Base-by-base conservation (phyloP, 2,329 filamentous ascomycete genomes). In the Cyphellophora europaea region DNA sequence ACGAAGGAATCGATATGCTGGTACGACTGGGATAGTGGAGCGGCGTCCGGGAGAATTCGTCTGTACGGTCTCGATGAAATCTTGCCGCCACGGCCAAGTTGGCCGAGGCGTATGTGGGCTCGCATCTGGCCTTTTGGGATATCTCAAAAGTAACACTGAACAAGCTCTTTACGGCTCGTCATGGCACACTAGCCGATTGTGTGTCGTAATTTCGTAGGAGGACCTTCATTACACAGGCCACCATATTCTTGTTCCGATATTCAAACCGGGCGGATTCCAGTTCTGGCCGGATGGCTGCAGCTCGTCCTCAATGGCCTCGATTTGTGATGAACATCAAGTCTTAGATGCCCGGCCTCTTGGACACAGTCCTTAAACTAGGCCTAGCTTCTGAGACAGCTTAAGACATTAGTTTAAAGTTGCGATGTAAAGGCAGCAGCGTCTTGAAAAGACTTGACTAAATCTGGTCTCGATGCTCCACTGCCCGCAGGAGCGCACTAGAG, bases 1-100 rank as follows among this genome's bases (percentile, higher is more conserved):
- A 25, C 21, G n/a, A 25, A 25, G 21, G 21, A 25, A 25, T 25
- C 21, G 21, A 25, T 25, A n/a, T 25, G 21, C 21, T 25, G 21
- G 21, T 25, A 25, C 21, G 21, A 25, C 21, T 25, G 21, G 21
- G 21, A 25, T 25, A 25, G 21, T 25, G 21, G 21, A 25, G 21
- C 21, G 21, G 8, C 21, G 21, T 8, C 21, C n/a, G 21, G 21
- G 8, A 25, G 21, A n/a, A 25, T 25, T n/a, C 21, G 21, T n/a
- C 21, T 25, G 21, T n/a, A 25, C 21, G 21, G 21, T 8, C 21
- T 25, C 21, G 21, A 25, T 25, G n/a, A 25, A 25, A n/a, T n/a
- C n/a, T 8, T 25, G 8, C n/a, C 21, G 21, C 21, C 21, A 25
- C 8, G 21, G 21, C 21, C 21, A n/a, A 25, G 8, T 25, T 25